These are phyloP conservation scores for Fusarium haematococcum DNA, from an alignment of 2,329 filamentous ascomycete species.

Conservation along the genomic window DNA sequence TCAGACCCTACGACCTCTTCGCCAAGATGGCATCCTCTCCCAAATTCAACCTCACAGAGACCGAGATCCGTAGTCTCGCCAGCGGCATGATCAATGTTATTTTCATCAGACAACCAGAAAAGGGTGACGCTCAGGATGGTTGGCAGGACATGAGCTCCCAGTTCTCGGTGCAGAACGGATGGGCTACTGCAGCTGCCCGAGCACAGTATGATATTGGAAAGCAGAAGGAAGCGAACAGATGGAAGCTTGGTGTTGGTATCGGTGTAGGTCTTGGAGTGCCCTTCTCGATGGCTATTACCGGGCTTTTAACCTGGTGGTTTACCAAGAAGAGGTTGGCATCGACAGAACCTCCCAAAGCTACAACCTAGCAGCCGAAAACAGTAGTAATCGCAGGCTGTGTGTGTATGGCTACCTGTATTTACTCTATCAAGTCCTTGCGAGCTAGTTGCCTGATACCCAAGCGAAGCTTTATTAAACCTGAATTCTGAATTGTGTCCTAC, in stretches of 20 bases:
- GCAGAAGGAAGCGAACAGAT: not conserved
- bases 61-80: not conserved
- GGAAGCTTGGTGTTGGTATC: not conserved
- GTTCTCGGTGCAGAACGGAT: not conserved
- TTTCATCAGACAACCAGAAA: not conserved
- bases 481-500: not conserved
- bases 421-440: not conserved
- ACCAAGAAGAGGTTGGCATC: not conserved
- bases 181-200: not conserved
- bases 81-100: not conserved
- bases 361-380: not conserved
- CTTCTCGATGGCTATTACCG: not conserved
- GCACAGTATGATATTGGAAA: not conserved
- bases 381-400: not conserved
- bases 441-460: not conserved
- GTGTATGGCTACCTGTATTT: not conserved
- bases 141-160: not conserved
- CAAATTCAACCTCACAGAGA: not conserved
- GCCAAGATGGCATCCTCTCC: not conserved
- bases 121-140: not conserved
- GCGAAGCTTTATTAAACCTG: not conserved
- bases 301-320: not conserved
- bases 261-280: not conserved
- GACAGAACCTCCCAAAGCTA: not conserved
- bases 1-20: not conserved